These are phyloP conservation scores for Nematocida parisii DNA, from an alignment of 371 early-diverging fungal species.

Conservation along the genomic window DNA sequence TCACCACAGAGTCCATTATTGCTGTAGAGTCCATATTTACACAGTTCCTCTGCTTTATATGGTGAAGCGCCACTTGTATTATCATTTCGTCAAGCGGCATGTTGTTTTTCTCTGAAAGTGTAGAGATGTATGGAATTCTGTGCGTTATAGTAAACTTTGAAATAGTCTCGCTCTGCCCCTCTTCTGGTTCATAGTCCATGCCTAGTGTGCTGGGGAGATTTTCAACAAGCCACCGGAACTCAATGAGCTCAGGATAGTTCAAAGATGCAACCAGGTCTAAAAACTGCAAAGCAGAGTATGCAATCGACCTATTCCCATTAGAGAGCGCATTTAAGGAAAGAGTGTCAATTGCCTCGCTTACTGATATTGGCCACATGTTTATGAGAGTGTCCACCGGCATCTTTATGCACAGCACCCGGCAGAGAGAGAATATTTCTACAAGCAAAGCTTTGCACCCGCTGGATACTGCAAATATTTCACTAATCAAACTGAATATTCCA, in stretches of 20 bases:
- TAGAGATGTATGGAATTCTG: constrained; percentile 26
- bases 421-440: constrained; percentile 48
- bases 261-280: constrained; percentile 58
- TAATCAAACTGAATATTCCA: constrained; percentile 53
- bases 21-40: neutral
- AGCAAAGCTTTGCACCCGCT: constrained; percentile 13
- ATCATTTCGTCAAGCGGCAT: neutral
- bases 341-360: constrained; percentile 51
- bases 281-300: constrained; percentile 40
- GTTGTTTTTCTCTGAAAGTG: neutral
- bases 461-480: constrained; percentile 32
- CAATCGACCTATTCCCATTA: neutral
- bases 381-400: constrained; percentile 53
- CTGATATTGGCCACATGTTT: constrained; percentile 60
- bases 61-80: constrained; percentile 21
- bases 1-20: neutral
- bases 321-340: neutral
- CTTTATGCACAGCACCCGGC: constrained; percentile 55
- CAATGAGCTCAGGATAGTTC: constrained; percentile 49
- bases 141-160: neutral
- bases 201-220: neutral
- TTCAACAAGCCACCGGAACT: constrained; percentile 57
- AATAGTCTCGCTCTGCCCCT: neutral
- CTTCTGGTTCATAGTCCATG: neutral
- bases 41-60: constrained; percentile 14